Percentiles rank a stretch among this genome's conserved stretches.
Conservation (phyloP, 1,284 basidiomycete species). For the Leucoagaricus sp. region DNA sequence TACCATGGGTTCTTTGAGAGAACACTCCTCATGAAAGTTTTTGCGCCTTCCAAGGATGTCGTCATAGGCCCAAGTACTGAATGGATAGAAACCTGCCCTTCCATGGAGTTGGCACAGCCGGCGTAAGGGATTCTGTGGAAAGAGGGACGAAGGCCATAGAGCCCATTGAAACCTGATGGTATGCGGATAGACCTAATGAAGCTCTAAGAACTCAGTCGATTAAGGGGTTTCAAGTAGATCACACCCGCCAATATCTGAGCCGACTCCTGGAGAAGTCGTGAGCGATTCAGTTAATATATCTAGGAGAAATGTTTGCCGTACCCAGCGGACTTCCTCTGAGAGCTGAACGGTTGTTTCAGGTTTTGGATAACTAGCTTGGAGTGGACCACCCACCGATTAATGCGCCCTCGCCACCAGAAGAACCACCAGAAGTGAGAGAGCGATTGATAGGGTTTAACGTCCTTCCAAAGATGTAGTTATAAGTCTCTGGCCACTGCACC, state of each 20-base stretch:
- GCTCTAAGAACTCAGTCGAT: not conserved
- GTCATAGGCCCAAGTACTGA: conserved; percentile 78
- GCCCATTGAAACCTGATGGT: conserved; percentile 64
- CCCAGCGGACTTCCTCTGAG: conserved; percentile 36
- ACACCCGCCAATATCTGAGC: conserved; percentile 41
- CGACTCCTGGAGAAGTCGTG: conserved; percentile 29
- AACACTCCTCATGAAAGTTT: conserved; percentile 63
- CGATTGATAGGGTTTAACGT: conserved; percentile 66
- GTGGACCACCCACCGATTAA: conserved; percentile 47
- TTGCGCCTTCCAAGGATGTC: conserved; percentile 56
- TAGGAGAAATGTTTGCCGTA: conserved; percentile 13
- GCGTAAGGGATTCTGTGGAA: conserved; percentile 71
- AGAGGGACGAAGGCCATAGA: conserved; percentile 74
- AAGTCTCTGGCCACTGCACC: conserved; percentile 60
- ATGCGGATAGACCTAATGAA: conserved; percentile 67
- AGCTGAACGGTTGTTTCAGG: no score
- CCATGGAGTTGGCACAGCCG: conserved; percentile 61
- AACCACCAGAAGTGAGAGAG: conserved; percentile 53
- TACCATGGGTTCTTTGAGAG: conserved; percentile 65
- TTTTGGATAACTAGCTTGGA: no score
- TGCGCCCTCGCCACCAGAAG: conserved; percentile 62
- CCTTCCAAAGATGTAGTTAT: conserved; percentile 66
- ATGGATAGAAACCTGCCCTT: conserved; percentile 70
- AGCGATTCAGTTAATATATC: not conserved
- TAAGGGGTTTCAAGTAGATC: not conserved